phyloP scores from a whole-genome alignment of 495 filamentous ascomycete genomes.

The Viridothelium virens region DNA sequence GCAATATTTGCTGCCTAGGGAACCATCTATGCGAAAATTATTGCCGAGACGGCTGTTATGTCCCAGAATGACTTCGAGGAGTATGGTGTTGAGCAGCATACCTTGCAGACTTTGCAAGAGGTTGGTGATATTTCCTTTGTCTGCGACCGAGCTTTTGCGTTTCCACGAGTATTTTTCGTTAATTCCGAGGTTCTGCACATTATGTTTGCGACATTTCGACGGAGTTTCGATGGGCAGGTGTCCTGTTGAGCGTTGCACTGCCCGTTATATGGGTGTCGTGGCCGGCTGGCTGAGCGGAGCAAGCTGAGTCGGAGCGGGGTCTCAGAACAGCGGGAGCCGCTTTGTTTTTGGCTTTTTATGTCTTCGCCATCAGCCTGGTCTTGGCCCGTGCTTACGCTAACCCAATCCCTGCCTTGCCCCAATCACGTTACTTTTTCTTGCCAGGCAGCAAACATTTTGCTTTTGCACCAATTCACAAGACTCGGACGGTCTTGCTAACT shows the following conservation, averaged over 20 bases:
- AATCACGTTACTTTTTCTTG: slow-evolving; percentile 3
- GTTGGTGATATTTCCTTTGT: slow-evolving; percentile 42
- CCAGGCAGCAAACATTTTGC: slow-evolving; percentile 10
- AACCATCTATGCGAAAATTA: slow-evolving; percentile 77
- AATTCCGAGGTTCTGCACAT: too few species aligned
- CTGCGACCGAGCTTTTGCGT: slow-evolving; percentile 7
- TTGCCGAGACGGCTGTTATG: slow-evolving; percentile 78
- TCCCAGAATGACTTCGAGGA: slow-evolving; percentile 96
- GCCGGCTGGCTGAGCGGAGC: not conserved
- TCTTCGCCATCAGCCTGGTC: slow-evolving; percentile 14
- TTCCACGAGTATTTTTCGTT: too few species aligned
- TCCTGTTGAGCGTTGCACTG: not conserved
- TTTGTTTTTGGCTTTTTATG: slow-evolving; percentile 14
- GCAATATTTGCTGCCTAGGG: slow-evolving; percentile 46
- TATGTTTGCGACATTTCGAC: too few species aligned
- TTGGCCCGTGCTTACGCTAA: slow-evolving; percentile 17
- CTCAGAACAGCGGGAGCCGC: slow-evolving; percentile 8
- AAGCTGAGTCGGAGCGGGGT: slow-evolving; percentile 11
- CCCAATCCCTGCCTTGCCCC: slow-evolving; percentile 7
- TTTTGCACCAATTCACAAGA: not conserved
- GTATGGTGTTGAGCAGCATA: slow-evolving; percentile 77
- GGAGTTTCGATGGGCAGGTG: too few species aligned
- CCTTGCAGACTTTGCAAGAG: slow-evolving; percentile 73
- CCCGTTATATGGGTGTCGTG: slow-evolving; percentile 2
- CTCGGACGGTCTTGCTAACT: not conserved